These are phyloP conservation scores for Galium porrigens DNA, from an alignment of 305 asterid species.

Conservation along the genomic window DNA sequence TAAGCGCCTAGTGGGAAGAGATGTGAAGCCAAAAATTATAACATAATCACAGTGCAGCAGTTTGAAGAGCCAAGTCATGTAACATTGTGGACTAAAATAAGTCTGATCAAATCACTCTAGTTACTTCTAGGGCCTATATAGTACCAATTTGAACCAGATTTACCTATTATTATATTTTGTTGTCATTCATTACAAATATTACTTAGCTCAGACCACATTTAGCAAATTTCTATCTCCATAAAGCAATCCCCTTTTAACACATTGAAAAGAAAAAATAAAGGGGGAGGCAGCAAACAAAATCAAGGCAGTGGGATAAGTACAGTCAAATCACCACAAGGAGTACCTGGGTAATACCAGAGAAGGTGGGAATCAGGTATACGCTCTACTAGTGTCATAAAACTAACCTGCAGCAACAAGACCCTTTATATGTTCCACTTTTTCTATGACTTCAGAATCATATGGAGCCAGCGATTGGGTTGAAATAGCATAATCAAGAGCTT, in stretches of 20 bases:
- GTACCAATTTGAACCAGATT: not conserved
- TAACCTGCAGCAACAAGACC: constrained; percentile 55
- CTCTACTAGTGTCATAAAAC: constrained; percentile 12
- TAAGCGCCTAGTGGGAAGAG: not conserved
- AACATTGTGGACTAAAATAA: not conserved
- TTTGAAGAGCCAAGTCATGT: not conserved
- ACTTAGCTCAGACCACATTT: not conserved
- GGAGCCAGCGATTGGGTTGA: constrained; percentile 61
- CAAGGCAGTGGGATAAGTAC: not conserved
- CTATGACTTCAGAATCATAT: constrained; percentile 44
- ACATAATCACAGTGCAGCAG: not conserved
- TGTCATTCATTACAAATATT: not conserved
- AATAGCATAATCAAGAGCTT: constrained; percentile 68
- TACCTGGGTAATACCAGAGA: too few species aligned
- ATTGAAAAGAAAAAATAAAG: not conserved
- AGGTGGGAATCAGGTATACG: not conserved
- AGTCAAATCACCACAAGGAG: not conserved
- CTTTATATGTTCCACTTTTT: constrained; percentile 53
- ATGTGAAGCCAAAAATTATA: not conserved
- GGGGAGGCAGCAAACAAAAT: not conserved
- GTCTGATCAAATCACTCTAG: not conserved
- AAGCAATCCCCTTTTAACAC: not conserved
- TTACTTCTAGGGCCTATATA: not conserved
- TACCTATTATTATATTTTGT: not conserved
- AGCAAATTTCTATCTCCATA: not conserved